Evolutionary conservation across 805 yeast genomes (phyloP).

Genomic region (Candida anglica): DNA sequence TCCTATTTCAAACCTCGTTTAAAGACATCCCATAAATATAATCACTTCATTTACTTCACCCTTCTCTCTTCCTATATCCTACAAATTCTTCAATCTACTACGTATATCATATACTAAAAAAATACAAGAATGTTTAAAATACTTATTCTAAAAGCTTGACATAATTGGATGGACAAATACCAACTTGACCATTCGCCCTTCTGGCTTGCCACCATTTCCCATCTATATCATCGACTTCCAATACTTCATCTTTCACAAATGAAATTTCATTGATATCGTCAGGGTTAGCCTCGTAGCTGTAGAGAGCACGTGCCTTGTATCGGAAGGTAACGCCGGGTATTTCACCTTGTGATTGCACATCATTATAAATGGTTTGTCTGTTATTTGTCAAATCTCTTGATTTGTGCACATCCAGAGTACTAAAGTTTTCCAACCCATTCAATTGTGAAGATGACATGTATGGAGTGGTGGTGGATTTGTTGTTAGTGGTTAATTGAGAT

Average conservation of each 20-base stretch:
- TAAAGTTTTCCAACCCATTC: conserved; percentile 58
- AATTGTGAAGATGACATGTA: conserved; percentile 53
- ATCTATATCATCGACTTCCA: conserved; percentile 86
- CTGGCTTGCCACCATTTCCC: conserved; percentile 99
- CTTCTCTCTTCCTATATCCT: too few relatives aligned
- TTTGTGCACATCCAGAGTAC: conserved; percentile 30
- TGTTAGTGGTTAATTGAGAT: conserved; percentile 26
- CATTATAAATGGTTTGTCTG: conserved; percentile 18
- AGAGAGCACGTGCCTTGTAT: conserved; percentile 81
- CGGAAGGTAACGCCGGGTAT: conserved; percentile 52
- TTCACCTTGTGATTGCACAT: conserved; percentile 15
- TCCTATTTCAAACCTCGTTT: too few relatives aligned
- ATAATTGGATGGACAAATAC: conserved; percentile 94
- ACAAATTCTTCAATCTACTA: too few relatives aligned
- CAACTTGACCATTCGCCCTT: conserved; percentile 84
- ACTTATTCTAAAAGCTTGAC: conserved; percentile 60
- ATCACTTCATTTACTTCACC: too few relatives aligned
- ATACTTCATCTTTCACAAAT: conserved; percentile 84
- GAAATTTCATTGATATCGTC: conserved; percentile 92
- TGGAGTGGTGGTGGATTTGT: conserved; percentile 25
- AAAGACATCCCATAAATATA: too few relatives aligned
- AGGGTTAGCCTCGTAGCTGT: conserved; percentile 83
- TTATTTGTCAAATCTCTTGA: conserved; percentile 21
- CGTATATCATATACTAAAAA: too few relatives aligned
- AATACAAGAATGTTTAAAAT: too few relatives aligned